A percentile compares a stretch with the other conserved stretches of the same genome.
Evolutionary conservation across 2,329 filamentous ascomycete genomes (phyloP).

Genomic region (Colletotrichum sublineola): DNA sequence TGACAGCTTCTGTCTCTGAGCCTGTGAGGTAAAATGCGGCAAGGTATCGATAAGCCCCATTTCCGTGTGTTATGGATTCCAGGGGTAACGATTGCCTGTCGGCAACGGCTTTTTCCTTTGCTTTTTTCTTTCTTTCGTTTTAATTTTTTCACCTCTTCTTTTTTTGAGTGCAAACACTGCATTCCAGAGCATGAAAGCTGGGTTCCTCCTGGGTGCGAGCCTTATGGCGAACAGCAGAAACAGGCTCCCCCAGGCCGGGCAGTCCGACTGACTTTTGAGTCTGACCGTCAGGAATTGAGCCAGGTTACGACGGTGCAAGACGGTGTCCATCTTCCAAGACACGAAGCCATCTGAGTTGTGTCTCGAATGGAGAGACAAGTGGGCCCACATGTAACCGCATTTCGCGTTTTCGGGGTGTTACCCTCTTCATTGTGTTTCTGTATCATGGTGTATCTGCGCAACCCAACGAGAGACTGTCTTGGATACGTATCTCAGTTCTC

Average conservation of each 20-base stretch:
- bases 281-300: not conserved
- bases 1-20: constrained; percentile 3
- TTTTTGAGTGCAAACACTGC: not conserved
- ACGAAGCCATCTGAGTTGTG: not conserved
- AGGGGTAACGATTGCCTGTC: not conserved
- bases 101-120: not conserved
- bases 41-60: constrained; percentile 35
- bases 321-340: constrained; percentile 15
- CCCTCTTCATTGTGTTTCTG: not conserved
- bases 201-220: not conserved
- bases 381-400: constrained; percentile 6
- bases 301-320: not conserved
- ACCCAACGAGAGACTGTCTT: not conserved
- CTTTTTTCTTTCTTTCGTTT: not conserved
- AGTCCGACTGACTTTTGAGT: not conserved
- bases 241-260: not conserved
- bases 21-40: constrained; percentile 1
- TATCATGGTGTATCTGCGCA: too few species aligned
- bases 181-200: not conserved
- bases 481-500: not conserved
- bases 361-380: constrained; percentile 10
- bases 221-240: not conserved
- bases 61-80: constrained; percentile 12
- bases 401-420: not conserved
- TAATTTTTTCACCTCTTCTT: not conserved